phyloP scores from a whole-genome alignment of 139 green algal species.

The Coelastrella sp. region DNA sequence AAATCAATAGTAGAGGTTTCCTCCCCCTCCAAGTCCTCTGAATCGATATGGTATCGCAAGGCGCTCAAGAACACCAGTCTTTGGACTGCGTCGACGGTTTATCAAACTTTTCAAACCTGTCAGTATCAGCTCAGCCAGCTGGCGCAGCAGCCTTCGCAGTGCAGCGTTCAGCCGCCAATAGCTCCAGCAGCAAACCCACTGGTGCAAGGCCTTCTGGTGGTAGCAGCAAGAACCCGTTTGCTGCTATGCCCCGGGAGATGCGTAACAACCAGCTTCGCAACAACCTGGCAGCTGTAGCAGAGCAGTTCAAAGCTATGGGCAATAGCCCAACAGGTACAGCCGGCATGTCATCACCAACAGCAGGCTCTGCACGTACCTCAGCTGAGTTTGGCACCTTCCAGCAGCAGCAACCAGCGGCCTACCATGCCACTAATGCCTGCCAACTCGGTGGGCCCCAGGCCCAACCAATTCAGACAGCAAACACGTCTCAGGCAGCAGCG shows the following conservation, averaged over 20 bases:
- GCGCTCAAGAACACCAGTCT: not conserved
- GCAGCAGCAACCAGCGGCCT: not conserved
- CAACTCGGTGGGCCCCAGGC: not conserved
- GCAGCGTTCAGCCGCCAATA: not conserved
- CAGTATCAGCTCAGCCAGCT: not conserved
- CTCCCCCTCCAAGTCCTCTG: no score
- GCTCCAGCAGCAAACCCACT: not conserved
- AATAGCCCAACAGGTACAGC: not conserved
- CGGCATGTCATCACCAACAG: not conserved
- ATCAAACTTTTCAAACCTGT: not conserved
- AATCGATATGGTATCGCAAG: not conserved
- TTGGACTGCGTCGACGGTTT: not conserved
- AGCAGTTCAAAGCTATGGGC: not conserved
- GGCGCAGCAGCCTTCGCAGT: not conserved
- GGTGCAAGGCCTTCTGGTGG: not conserved
- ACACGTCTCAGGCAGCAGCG: not conserved
- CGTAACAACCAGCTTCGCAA: constrained; percentile 36
- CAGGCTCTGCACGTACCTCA: not conserved
- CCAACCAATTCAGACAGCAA: not conserved
- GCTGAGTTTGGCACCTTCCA: not conserved
- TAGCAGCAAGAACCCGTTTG: constrained; percentile 37
- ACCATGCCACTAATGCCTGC: not conserved
- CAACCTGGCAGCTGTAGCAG: constrained; percentile 23
- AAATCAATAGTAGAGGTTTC: no score
- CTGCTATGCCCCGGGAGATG: constrained; percentile 4